Percentiles rank a stretch among this genome's conserved stretches.
Conservation (phyloP, 495 filamentous ascomycete species). For the Xylaria curta region DNA sequence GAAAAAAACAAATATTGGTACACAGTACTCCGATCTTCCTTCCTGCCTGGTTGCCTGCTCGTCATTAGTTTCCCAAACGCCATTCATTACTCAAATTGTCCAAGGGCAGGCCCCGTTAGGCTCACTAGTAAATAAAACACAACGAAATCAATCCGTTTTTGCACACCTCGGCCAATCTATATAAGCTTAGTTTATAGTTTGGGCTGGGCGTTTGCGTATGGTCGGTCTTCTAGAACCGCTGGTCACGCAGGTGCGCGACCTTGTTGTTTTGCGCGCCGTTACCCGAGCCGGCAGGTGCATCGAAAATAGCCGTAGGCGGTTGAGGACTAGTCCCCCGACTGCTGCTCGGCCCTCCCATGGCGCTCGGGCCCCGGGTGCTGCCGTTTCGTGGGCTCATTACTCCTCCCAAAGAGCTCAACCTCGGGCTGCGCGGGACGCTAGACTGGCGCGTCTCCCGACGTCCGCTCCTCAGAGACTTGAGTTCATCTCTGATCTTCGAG, state of each 20-base stretch:
- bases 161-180: neutral
- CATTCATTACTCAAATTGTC: neutral
- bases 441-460: constrained; percentile 57
- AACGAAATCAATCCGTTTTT: neutral
- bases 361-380: constrained; percentile 23
- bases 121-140: neutral
- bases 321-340: constrained; percentile 56
- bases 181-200: neutral
- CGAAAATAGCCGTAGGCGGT: constrained; percentile 34
- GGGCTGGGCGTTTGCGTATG: neutral
- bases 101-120: neutral
- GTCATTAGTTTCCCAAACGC: neutral
- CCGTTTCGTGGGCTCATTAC: constrained; percentile 52
- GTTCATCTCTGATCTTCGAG: constrained; percentile 43
- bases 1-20: too few species aligned
- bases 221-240: constrained; percentile 22
- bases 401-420: constrained; percentile 40
- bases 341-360: constrained; percentile 40
- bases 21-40: neutral
- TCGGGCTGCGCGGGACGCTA: constrained; percentile 57
- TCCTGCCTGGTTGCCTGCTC: neutral
- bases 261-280: constrained; percentile 34
- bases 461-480: constrained; percentile 51
- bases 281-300: constrained; percentile 20
- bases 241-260: constrained; percentile 47